Base-by-base conservation (phyloP, 768 basidiomycete genomes). In the Phaeolepiota aurea region DNA sequence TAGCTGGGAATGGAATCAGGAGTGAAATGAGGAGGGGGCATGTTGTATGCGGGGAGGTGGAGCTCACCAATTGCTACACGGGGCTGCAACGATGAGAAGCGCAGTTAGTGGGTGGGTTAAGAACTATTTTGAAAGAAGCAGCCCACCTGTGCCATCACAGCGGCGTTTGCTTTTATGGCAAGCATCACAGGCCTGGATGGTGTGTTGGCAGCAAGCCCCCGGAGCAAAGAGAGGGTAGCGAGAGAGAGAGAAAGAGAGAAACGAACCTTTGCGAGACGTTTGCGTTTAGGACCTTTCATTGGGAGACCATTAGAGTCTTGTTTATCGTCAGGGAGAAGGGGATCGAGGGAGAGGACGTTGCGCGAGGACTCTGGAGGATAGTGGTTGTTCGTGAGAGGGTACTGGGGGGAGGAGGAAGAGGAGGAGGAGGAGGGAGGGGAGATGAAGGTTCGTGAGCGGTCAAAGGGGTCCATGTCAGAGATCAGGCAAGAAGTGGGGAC, bases 131-230 rank as follows among this genome's bases (percentile, higher is more conserved):
- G 42, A 40, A 30, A 46, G 33, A 37, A 21, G 40, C 42, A 37
- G 66, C 77, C 44, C 45, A 82, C 83, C 79, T 45, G 82, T 85
- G 21, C 85, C 85, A 60, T 87, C 85, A 61, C 86, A 88, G 36
- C 86, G 76, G 18, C 87, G 76, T 55, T 89, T 89, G 62, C 78
- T 81, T 58, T 83, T 86, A 56, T 89, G 87, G 56, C 87, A 89
- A 40, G 82, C 80, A 59, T 87, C 82, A 60, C 87, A 88, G 37
- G 87, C 73, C 71, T 74, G 42, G 45, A 33, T 41, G 38, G 19
- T 35, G 12, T 35, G 33, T 28, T 7, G 7, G 25, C 25, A 7
- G 25, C 25, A 28, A 28, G 7, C 7, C 25, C 25, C 25, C n/a
- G n/a, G n/a, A n/a, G n/a, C n/a, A n/a, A n/a, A n/a, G 28, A 31